phyloP scores from a whole-genome alignment of 2,329 filamentous ascomycete genomes.

The Cyphellophora europaea region DNA sequence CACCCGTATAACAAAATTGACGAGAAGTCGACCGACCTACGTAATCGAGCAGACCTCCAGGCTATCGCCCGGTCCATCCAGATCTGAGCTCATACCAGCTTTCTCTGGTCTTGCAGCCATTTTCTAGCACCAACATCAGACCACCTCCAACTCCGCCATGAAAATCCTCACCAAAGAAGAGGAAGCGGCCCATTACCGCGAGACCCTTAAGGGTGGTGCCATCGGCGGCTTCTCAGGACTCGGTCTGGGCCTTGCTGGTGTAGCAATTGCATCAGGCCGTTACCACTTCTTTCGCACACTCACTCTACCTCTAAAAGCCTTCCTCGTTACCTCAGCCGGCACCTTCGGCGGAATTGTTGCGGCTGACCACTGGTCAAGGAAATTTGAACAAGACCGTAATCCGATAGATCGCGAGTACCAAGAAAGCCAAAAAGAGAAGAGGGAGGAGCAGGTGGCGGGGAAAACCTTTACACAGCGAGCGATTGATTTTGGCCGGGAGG shows the following conservation, averaged over 20 bases:
- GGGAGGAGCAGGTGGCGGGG: slow-evolving; percentile 43
- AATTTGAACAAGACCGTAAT: slow-evolving; percentile 62
- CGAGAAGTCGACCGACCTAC: too few relatives aligned
- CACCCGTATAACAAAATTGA: too few relatives aligned
- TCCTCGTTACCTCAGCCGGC: slow-evolving; percentile 71
- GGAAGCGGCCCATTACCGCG: slow-evolving; percentile 74
- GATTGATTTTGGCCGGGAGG: slow-evolving; percentile 64
- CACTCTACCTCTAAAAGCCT: slow-evolving; percentile 81
- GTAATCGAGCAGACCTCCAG: too few relatives aligned
- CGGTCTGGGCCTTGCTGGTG: slow-evolving; percentile 55
- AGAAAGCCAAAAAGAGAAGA: slow-evolving; percentile 46
- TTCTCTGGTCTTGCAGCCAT: too few relatives aligned
- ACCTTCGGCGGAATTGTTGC: slow-evolving; percentile 84
- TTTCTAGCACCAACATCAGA: too few relatives aligned
- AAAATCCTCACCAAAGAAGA: slow-evolving; percentile 95
- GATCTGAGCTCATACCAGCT: too few relatives aligned
- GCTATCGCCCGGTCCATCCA: too few relatives aligned
- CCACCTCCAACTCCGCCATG: too few relatives aligned
- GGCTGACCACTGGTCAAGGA: slow-evolving; percentile 65
- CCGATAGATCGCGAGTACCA: slow-evolving; percentile 59
- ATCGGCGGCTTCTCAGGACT: slow-evolving; percentile 64
- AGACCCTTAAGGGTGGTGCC: slow-evolving; percentile 66
- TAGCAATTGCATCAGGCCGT: slow-evolving; percentile 58
- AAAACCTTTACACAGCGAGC: slow-evolving; percentile 53
- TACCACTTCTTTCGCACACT: slow-evolving; percentile 71